Base-by-base conservation (phyloP, 768 basidiomycete genomes). In the Hirschioporus abietinus region DNA sequence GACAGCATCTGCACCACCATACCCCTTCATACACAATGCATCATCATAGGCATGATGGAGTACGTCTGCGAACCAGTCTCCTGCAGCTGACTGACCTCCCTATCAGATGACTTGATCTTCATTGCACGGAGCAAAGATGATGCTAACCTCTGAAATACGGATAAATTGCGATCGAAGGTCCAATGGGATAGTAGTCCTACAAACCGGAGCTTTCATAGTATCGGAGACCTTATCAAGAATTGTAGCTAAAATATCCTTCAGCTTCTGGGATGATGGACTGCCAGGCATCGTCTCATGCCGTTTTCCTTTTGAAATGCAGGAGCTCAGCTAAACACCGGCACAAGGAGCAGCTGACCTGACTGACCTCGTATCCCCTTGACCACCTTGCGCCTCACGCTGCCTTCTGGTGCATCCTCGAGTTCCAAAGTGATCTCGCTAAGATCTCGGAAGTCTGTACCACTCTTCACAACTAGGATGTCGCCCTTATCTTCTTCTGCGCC, bases 401-500 rank as follows among this genome's bases (percentile, higher is more conserved):
- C 88, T 34, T 79, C 73, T 0, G 90, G 84, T 1, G 88, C 82
- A 63, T 85, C 78, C 27, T 79, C 77, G 17, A 96, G 78, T 66
- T 87, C 86, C 24, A 96, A 76, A 0, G 76, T 80, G 59, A 95
- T 78, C 68, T 92, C 91, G 64, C 92, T 93, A 24, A 96, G 78
- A 69, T 96, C 93, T 42, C 91, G 85, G 73, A 96, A 96, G 77
- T 96, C 93, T 1, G 89, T 91, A 8, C 95, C 95, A 72, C 92
- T 94, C 77, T 96, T 96, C 67, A 95, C 79, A 23, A 91, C 81
- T 23, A 93, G 78, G 34, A 91, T 79, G 63, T 91, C 87, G 3
- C 91, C 91, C 1, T 84, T 72, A 70, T 93, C 92, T n/a, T 78
- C 79, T 71, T 93, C 90, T 7, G 87, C 86, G 30, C 91, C 93